Evolutionary conservation across 1,284 basidiomycete species (phyloP), one percentile per base, ranked within the genome.

Genomic region (Ceratobasidium sp.): DNA sequence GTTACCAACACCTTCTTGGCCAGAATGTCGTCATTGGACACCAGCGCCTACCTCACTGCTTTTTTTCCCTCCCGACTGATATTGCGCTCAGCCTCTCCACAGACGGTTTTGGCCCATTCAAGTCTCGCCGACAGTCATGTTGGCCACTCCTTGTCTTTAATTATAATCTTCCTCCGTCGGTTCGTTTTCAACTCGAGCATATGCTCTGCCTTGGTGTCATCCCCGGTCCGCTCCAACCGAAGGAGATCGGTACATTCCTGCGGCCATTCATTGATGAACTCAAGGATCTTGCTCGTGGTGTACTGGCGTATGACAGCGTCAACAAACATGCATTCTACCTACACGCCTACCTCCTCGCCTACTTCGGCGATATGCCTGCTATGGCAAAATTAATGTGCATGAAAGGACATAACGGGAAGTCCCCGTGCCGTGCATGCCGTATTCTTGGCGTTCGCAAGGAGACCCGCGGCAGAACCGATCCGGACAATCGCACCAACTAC

Each of bases 61-160:
- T 80, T 76, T 85, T 85, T 75, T 78, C 76, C 0, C 79, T 82
- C 46, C 52, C 40, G 0, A 79, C 78, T 1, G 83, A 84, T 65
- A n/a, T 54, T 4, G 34, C 68, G 4, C 54, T 59, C 17, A 54
- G 68, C 1, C 54, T 70, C 1, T 57, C 54, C 1, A 25, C 54
- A 1, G 54, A 70, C 15, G 68, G 68, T 5, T 70, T 70, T 57
- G 52, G 67, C 9, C 67, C 67, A 0, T 69, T 69, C 51, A 69
- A 69, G 49, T 69, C 67, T 15, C 70, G 43, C 3, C 84, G 82
- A 13, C 80, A 82, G 19, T 85, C 85, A 0, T 81, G 82, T 56
- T 78, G 78, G 78, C 79, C 78, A 1, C 65, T 79, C 2, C 59
- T 79, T 37, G 19, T 67, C 0, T 62, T 79, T 61, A 79, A 79